Percentiles rank a stretch among this genome's conserved stretches.
Evolutionary conservation across 768 basidiomycete species (phyloP).

Genomic region (Rubroboletus satanas): DNA sequence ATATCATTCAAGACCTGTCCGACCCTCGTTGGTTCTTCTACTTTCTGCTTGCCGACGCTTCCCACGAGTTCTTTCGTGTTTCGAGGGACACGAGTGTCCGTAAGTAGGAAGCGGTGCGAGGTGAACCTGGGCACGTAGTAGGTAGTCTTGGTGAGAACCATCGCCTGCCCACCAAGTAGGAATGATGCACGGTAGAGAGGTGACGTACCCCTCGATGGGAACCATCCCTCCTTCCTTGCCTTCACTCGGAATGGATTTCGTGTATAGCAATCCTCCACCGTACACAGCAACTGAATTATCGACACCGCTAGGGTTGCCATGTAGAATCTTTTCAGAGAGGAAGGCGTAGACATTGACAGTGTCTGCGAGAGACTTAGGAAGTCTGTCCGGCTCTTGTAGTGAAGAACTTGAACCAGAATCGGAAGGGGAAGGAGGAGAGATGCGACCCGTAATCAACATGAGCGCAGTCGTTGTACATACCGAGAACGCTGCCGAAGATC

Average conservation of each 20-base stretch:
- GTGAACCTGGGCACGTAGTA: slow-evolving; percentile 61
- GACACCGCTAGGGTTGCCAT: slow-evolving; percentile 96
- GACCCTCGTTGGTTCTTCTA: slow-evolving; percentile 82
- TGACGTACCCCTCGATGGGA: slow-evolving; percentile 72
- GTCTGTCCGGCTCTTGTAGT: slow-evolving; percentile 47
- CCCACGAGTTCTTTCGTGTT: slow-evolving; percentile 95
- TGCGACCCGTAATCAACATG: slow-evolving; percentile 69
- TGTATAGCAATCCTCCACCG: slow-evolving; percentile 91
- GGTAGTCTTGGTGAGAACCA: slow-evolving; percentile 5
- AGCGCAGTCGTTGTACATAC: slow-evolving; percentile 79
- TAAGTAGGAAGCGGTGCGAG: slow-evolving; percentile 83
- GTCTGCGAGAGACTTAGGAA: slow-evolving; percentile 63
- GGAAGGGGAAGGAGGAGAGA: slow-evolving; percentile 45
- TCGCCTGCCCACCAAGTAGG: background rate
- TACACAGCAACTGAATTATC: slow-evolving; percentile 93
- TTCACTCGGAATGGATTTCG: slow-evolving; percentile 54
- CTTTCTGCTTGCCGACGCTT: slow-evolving; percentile 72
- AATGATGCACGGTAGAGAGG: background rate
- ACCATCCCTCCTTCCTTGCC: slow-evolving; percentile 80
- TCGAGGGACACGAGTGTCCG: slow-evolving; percentile 88
- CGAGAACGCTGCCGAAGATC: slow-evolving; percentile 95
- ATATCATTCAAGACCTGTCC: slow-evolving; percentile 75
- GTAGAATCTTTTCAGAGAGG: slow-evolving; percentile 90
- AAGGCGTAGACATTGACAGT: slow-evolving; percentile 92
- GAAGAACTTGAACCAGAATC: slow-evolving; percentile 7